Evolutionary conservation across 2,329 filamentous ascomycete species (phyloP).

Genomic region (Neurospora crassa): DNA sequence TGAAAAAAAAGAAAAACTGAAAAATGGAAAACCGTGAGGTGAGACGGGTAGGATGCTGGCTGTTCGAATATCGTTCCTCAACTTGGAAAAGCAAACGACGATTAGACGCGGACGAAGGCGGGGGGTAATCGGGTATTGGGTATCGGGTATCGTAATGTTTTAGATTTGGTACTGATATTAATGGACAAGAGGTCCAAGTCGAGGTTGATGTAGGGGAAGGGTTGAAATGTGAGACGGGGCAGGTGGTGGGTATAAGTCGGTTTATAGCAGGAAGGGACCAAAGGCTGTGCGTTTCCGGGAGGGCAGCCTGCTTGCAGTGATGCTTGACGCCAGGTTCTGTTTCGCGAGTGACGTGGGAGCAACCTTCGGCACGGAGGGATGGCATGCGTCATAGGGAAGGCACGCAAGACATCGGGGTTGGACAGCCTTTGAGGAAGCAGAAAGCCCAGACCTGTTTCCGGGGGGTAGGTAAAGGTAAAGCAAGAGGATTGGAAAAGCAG

Average conservation of each 20-base stretch:
- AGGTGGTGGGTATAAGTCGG: neutral
- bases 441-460: neutral
- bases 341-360: constrained; percentile 9
- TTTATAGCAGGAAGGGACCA: neutral
- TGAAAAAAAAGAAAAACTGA: neutral
- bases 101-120: neutral
- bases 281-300: neutral
- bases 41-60: neutral
- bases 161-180: neutral
- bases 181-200: neutral
- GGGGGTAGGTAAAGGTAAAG: neutral
- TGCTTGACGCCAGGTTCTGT: neutral
- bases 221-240: neutral
- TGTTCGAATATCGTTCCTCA: neutral
- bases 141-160: constrained; percentile 2
- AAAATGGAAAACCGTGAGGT: neutral
- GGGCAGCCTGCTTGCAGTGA: neutral
- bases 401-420: constrained; percentile 1
- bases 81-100: neutral
- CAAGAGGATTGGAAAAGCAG: neutral
- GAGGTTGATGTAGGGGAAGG: neutral
- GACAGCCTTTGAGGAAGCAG: neutral
- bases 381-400: constrained; percentile 15
- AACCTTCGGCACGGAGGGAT: neutral
- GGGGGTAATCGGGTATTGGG: neutral